These are phyloP conservation scores for Russula sp. DNA, from an alignment of 768 basidiomycete species.

Conservation along the genomic window DNA sequence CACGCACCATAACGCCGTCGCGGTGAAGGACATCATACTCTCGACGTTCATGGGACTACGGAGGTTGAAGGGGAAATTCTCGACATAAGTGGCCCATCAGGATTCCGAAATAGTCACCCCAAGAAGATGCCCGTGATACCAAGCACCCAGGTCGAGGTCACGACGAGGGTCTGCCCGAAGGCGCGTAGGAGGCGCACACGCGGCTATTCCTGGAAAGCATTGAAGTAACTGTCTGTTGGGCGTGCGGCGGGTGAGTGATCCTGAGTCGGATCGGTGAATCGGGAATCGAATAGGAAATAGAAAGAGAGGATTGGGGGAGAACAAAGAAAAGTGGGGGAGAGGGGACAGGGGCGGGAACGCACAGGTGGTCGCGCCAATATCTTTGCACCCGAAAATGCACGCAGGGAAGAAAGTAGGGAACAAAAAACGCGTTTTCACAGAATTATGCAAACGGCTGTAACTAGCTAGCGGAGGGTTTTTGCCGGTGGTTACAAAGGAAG, in stretches of 20 bases:
- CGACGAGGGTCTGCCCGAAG: conserved; percentile 76
- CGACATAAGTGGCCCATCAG: conserved; percentile 82
- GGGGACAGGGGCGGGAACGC: conserved; percentile 31
- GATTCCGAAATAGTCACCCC: conserved; percentile 78
- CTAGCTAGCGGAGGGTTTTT: too few species aligned
- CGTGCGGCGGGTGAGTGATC: not conserved
- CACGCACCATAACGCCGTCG: conserved; percentile 76
- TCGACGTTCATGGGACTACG: conserved; percentile 97
- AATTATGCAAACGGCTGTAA: too few species aligned
- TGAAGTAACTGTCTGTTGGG: conserved; percentile 59
- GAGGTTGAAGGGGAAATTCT: conserved; percentile 94
- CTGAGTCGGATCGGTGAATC: too few species aligned
- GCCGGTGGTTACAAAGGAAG: too few species aligned
- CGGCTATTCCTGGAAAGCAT: conserved; percentile 74
- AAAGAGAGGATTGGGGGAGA: too few species aligned
- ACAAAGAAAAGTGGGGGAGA: not conserved
- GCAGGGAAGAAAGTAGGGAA: conserved; percentile 76
- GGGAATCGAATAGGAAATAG: too few species aligned
- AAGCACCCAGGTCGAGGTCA: conserved; percentile 83
- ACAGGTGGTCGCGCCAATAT: conserved; percentile 84
- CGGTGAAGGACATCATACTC: conserved; percentile 84
- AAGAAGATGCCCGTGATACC: conserved; percentile 93
- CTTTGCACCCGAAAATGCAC: conserved; percentile 78
- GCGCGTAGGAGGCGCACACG: conserved; percentile 51
- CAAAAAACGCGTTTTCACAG: too few species aligned